These are phyloP conservation scores for Oryza coarctata DNA, from an alignment of 176 grass and related monocot genomes.

Conservation along the genomic window DNA sequence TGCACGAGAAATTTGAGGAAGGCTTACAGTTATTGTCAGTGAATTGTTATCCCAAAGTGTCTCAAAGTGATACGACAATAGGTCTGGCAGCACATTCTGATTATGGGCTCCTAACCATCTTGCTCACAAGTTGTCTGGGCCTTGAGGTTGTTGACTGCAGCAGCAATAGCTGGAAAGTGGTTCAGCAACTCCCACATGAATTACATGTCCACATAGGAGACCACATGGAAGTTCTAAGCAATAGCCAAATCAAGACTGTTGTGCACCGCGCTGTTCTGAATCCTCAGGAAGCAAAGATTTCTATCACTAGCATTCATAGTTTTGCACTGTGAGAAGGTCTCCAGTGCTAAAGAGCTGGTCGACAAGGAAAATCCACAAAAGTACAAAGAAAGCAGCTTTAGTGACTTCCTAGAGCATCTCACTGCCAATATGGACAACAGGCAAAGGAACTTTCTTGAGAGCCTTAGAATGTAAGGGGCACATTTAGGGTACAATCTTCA, in stretches of 20 bases:
- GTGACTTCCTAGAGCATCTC: constrained; percentile 66
- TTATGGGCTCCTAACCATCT: constrained; percentile 67
- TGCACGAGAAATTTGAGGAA: constrained; percentile 51
- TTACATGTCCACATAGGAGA: constrained; percentile 74
- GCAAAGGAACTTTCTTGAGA: constrained; percentile 53
- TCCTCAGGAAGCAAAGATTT: constrained; percentile 44
- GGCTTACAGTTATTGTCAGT: constrained; percentile 68
- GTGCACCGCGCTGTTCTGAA: constrained; percentile 59
- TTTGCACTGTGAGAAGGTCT: constrained; percentile 62
- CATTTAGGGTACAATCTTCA: background rate
- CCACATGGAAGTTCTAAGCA: constrained; percentile 73
- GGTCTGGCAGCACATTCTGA: constrained; percentile 73
- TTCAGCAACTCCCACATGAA: constrained; percentile 25
- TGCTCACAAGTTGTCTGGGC: constrained; percentile 53
- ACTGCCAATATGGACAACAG: constrained; percentile 11
- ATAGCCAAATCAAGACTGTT: constrained; percentile 49
- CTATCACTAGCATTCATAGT: constrained; percentile 71
- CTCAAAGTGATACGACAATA: constrained; percentile 15
- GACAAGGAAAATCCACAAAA: constrained; percentile 46
- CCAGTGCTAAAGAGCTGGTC: constrained; percentile 46
- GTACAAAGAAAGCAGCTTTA: constrained; percentile 66
- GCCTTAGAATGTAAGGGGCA: constrained; percentile 33
- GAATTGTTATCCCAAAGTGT: constrained; percentile 52
- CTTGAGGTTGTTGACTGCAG: constrained; percentile 54
- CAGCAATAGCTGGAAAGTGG: constrained; percentile 47